Conservation (phyloP, 2,329 filamentous ascomycete genomes). For the Albophoma yamanashiensis region DNA sequence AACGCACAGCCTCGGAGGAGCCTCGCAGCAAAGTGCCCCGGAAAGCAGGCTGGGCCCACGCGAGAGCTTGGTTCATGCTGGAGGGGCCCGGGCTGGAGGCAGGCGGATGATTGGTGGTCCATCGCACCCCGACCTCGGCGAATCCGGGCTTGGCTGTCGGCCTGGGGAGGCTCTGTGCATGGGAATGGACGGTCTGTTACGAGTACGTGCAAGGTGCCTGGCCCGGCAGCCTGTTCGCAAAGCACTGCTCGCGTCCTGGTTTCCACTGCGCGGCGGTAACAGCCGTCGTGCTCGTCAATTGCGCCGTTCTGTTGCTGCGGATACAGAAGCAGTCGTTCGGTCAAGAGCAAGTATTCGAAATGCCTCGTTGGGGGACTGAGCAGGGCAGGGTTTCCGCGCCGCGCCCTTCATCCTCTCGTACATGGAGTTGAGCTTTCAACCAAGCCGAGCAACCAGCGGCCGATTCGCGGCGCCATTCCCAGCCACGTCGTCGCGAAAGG, state of each 20-base stretch:
- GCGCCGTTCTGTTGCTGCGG: neutral
- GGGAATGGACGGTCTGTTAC: neutral
- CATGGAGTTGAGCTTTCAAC: too few species aligned
- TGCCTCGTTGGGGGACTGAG: neutral
- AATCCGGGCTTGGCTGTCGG: neutral
- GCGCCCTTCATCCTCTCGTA: too few species aligned
- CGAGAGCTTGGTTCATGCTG: neutral
- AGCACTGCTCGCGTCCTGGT: neutral
- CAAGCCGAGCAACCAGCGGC: neutral
- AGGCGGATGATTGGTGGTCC: neutral
- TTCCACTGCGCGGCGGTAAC: neutral
- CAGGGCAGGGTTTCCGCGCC: neutral
- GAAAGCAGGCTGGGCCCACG: too few species aligned
- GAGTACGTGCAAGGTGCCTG: too few species aligned
- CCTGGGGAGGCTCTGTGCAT: neutral
- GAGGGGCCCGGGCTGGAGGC: neutral
- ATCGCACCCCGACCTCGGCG: neutral
- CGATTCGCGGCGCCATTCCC: neutral
- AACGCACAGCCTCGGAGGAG: neutral
- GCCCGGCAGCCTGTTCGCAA: too few species aligned
- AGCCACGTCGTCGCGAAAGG: neutral
- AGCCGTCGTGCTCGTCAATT: neutral
- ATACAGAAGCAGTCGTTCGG: neutral
- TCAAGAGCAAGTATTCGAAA: neutral
- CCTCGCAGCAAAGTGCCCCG: too few species aligned